Base-by-base conservation (phyloP, 2,329 filamentous ascomycete species). In the Aureobasidium melanogenum region DNA sequence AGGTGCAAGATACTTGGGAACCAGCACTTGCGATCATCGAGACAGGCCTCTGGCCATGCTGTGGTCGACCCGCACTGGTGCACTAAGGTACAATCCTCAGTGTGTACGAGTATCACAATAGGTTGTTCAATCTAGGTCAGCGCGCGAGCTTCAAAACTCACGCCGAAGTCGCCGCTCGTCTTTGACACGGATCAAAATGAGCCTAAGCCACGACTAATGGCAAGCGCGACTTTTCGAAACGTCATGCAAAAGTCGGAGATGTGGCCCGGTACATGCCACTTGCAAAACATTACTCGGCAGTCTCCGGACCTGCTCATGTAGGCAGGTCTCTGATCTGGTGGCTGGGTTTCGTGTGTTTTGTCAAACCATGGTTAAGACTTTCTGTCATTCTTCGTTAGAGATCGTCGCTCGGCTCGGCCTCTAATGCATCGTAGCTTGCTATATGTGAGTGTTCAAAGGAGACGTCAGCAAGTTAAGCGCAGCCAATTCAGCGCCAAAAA, bases 1-100 rank as follows among this genome's bases (percentile, higher is more conserved):
- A 59, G 56, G 56, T 59, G 43, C 44, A 59, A 32, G 19, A 30
- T 50, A 39, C 56, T 50, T 59, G 43, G n/a, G n/a, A n/a, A n/a
- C n/a, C n/a, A n/a, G n/a, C n/a, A n/a, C n/a, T n/a, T 32, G 19
- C 36, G 52, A 44, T 44, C 34, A 50, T 59, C 56, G 56, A 24
- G 56, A 7, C 10, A 3, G 7, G 7, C n/a, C 43, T 36, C 9
- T 50, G 32, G 22, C 28, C 56, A 59, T 50, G 44, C 22, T 50
- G 44, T 32, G 32, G 44, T 12, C 32, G 56, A 59, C 50, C 56
- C 50, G 44, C 32, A n/a, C 56, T 19, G 19, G 41, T 36, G 41
- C 47, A 46, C 54, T 57, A 24, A 32, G 44, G 44, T 59, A 59
- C 56, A 59, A 39, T 34, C 17, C 19, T 9, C 30, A 48, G 17